Percentiles rank a stretch among this genome's conserved stretches.
phyloP scores from a whole-genome alignment of 805 yeast genomes.

The Yarrowia sp. region DNA sequence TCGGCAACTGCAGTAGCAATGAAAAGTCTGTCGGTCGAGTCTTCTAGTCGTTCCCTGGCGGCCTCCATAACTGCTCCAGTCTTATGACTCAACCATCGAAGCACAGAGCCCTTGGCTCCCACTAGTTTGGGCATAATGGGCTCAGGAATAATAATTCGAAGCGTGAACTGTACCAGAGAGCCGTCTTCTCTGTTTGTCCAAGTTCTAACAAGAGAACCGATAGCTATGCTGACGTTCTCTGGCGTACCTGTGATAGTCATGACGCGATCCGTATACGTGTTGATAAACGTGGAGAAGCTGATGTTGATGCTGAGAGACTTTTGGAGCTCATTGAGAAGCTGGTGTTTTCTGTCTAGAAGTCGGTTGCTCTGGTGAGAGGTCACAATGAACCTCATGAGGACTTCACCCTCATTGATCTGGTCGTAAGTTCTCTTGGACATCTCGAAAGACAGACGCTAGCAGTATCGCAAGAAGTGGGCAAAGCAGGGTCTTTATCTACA shows the following conservation, averaged over 20 bases:
- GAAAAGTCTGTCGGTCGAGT: not conserved
- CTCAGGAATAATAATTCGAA: not conserved
- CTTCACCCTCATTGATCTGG: not conserved
- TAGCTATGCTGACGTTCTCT: not conserved
- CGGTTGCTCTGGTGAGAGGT: not conserved
- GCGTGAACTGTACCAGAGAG: not conserved
- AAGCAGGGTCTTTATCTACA: not conserved
- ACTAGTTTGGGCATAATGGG: not conserved
- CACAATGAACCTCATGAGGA: not conserved
- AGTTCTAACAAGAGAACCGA: not conserved
- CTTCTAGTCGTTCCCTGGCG: too few species aligned
- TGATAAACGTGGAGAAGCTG: not conserved
- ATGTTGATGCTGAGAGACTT: not conserved
- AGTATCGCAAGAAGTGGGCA: not conserved
- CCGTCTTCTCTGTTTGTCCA: not conserved
- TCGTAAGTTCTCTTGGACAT: constrained; percentile 9
- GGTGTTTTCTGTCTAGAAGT: not conserved
- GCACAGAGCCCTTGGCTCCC: not conserved
- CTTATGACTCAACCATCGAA: not conserved
- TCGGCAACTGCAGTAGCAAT: not conserved
- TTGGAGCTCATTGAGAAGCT: not conserved
- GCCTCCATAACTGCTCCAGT: not conserved
- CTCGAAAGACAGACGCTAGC: not conserved
- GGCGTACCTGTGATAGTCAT: not conserved
- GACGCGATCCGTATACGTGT: not conserved